phyloP scores from a whole-genome alignment of 495 filamentous ascomycete genomes.

The Neurospora sublineolata region DNA sequence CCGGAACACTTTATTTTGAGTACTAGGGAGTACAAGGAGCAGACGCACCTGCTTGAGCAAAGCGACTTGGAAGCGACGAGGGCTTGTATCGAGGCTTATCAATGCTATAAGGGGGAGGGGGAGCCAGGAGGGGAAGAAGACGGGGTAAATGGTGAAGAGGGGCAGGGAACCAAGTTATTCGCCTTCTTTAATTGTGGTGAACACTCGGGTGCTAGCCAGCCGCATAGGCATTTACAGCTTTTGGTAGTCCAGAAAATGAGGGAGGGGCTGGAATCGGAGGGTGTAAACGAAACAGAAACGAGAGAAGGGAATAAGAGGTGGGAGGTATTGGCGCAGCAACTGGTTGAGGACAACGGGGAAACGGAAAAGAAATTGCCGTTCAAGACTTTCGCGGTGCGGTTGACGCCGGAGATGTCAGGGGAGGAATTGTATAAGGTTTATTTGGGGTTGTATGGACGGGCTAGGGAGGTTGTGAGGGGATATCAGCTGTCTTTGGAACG shows the following conservation, averaged over 20 bases:
- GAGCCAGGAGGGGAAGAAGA: too few relatives aligned
- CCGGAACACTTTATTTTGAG: conserved; percentile 70
- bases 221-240: conserved; percentile 71
- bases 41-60: conserved; percentile 56
- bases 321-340: conserved; percentile 43
- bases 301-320: conserved; percentile 18
- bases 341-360: conserved; percentile 13
- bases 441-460: conserved; percentile 42
- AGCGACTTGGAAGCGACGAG: conserved; percentile 56
- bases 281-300: background rate
- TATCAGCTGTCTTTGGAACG: background rate
- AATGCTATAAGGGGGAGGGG: too few relatives aligned
- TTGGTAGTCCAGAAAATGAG: conserved; percentile 59
- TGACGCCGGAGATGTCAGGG: conserved; percentile 9
- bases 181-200: conserved; percentile 78
- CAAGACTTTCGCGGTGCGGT: conserved; percentile 9
- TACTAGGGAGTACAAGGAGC: conserved; percentile 52
- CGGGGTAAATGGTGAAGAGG: too few relatives aligned
- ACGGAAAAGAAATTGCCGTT: conserved; percentile 24
- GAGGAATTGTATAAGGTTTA: conserved; percentile 23
- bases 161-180: conserved; percentile 36
- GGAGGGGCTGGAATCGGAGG: conserved; percentile 28
- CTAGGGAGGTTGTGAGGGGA: conserved; percentile 13
- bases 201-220: conserved; percentile 67
- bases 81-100: conserved; percentile 54